Evolutionary conservation across 179 eudicot species (phyloP), one percentile per base, ranked within the genome.

Genomic region (Beta corolliflora): DNA sequence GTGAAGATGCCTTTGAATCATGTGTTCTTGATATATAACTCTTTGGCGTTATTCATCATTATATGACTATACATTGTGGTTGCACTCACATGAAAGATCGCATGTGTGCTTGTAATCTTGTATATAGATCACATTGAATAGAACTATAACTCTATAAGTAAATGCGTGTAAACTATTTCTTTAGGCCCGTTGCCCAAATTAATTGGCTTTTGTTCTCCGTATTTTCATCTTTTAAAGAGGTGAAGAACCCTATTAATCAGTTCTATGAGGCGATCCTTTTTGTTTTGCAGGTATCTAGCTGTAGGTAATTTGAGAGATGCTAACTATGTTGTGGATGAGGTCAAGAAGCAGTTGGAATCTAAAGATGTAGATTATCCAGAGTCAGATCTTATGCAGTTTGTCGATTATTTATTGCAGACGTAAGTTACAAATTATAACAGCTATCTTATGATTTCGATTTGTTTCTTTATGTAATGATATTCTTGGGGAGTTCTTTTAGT

Each of bases 221-320:
- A 76, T n/a, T 11, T 80, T 41, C 23, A 45, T 70, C 14, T 70
- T 69, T 65, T n/a, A 12, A 21, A 46, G 56, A 53, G 41, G 79
- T 58, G 52, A 9, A 67, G 50, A 11, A 29, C 63, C 69, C 41
- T 70, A 18, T 56, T 21, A 61, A 53, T 63, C 15, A 29, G 50
- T 25, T 73, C 15, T 36, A 67, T 18, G 61, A 19, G 66, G 52
- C 53, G 15, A 53, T 59, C 12, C 71, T 75, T 52, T 60, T 55
- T 45, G 60, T 56, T 72, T 59, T 84, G 73, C 81, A 96, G 99
- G 97, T 96, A 94, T 81, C 85, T 96, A 76, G 88, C 97, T 70
- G 80, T 84, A 80, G 99, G 99, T 66, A 91, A 92, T 84, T 81
- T 96, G 78, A 88, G 91, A 86, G 98, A 96, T 90, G 98, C 99